Evolutionary conservation across 2,329 filamentous ascomycete genomes (phyloP).

Genomic region (Herpotrichia juniperi): DNA sequence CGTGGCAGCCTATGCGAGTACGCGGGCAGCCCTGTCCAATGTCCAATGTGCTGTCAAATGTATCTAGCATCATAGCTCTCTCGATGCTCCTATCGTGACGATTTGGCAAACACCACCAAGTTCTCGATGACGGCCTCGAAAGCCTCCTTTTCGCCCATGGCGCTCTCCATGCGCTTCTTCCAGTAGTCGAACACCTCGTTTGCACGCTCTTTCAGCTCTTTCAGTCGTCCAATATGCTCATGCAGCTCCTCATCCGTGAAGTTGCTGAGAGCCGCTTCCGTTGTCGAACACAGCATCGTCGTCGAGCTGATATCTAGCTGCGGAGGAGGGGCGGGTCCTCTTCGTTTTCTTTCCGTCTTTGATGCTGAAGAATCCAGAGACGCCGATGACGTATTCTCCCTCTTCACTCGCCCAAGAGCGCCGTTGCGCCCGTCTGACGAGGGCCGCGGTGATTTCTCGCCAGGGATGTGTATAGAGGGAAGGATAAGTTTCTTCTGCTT

Average conservation of each 20-base stretch:
- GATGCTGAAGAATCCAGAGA: slow-evolving; percentile 46
- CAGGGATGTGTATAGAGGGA: slow-evolving; percentile 69
- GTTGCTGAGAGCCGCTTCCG: slow-evolving; percentile 79
- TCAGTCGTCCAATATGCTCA: slow-evolving; percentile 71
- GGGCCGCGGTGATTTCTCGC: slow-evolving; percentile 44
- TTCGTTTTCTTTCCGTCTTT: slow-evolving; percentile 51
- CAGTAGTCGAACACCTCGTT: slow-evolving; percentile 85
- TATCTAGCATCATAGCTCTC: neutral
- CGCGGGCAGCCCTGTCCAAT: neutral
- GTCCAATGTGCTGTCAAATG: neutral
- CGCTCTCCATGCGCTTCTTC: slow-evolving; percentile 83
- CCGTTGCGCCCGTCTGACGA: slow-evolving; percentile 47
- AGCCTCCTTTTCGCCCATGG: slow-evolving; percentile 87
- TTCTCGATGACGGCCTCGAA: slow-evolving; percentile 98
- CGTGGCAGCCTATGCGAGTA: too few relatives aligned
- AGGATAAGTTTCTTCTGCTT: slow-evolving; percentile 98
- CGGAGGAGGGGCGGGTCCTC: slow-evolving; percentile 71
- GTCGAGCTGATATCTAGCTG: slow-evolving; percentile 80
- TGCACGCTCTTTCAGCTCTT: slow-evolving; percentile 72
- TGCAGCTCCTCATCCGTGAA: slow-evolving; percentile 79
- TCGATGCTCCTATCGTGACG: neutral
- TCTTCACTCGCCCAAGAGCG: slow-evolving; percentile 46
- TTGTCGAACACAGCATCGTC: slow-evolving; percentile 79
- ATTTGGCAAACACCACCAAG: slow-evolving; percentile 83
- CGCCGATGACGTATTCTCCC: slow-evolving; percentile 45